Base-by-base conservation (phyloP, 306 rosid genomes). In the Albizia julibrissin region DNA sequence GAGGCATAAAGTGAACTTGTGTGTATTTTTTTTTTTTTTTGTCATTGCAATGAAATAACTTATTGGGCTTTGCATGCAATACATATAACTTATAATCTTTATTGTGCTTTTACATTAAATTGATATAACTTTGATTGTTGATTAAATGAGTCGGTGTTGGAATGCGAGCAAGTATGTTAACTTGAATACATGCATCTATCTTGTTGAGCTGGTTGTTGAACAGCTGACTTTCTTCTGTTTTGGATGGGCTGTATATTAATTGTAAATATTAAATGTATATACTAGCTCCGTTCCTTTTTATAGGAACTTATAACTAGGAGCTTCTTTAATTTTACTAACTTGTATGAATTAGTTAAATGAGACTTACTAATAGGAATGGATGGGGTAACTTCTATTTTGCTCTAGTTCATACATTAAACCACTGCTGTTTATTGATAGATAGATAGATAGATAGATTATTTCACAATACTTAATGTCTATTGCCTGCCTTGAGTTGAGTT, bases 401-500 rank as follows among this genome's bases (percentile, higher is more conserved):
- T 6, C 58, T 71, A 31, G 13, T 44, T 43, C 22, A 44, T 24
- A 26, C 14, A 43, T 71, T 44, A 43, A 16, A 44, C 33, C 22
- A 44, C 22, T 43, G 11, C 14, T 43, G 13, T 21, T 71, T 71
- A 24, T 44, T 71, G 33, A 24, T 43, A 71, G 58, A 44, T 44
- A 11, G 54, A n/a, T 22, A n/a, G n/a, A n/a, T n/a, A 40, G 54
- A 70, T 37, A 37, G 40, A 37, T 37, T 37, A 43, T 42, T 5
- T 70, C 21, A 40, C 9, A 69, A 37, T 69, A 21, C 18, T 10
- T 9, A 5, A 39, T 69, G 50, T 33, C 74, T 3, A 2, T 21
- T 69, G 31, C 74, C 19, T n/a, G 33, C 44, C 52, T 69, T 69
- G 52, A 69, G 74, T 69, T 42, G 52, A 34, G 70, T 29, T 26